These are phyloP conservation scores for Perkinsus olseni DNA, from an alignment of 169 alveolate genomes.

Conservation along the genomic window DNA sequence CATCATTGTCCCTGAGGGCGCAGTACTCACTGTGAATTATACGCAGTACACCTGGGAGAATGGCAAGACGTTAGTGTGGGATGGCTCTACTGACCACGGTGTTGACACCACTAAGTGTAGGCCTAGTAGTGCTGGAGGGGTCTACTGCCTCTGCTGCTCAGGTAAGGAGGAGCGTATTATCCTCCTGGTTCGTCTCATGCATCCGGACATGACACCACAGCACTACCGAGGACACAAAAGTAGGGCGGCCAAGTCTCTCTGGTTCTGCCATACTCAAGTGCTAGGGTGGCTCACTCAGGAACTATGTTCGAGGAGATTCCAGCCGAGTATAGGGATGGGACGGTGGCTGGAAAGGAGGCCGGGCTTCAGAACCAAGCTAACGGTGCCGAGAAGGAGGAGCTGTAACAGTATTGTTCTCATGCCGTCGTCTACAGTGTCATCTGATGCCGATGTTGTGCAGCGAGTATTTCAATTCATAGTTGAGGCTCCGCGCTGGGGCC, in stretches of 20 bases:
- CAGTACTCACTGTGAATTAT: slow-evolving; percentile 25
- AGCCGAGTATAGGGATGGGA: not conserved
- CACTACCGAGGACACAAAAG: not conserved
- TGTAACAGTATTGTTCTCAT: too few relatives aligned
- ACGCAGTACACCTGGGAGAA: slow-evolving; percentile 20
- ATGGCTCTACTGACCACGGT: slow-evolving; percentile 29
- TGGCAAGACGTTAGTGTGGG: slow-evolving; percentile 36
- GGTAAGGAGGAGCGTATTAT: not conserved
- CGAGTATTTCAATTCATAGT: too few relatives aligned
- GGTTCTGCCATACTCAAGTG: too few relatives aligned
- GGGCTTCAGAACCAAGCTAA: not conserved
- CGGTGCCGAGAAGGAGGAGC: not conserved
- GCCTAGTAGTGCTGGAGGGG: too few relatives aligned
- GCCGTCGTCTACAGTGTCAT: too few relatives aligned
- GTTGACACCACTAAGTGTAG: slow-evolving; percentile 25
- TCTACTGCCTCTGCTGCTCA: too few relatives aligned
- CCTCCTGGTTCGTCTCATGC: not conserved
- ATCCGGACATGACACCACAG: not conserved
- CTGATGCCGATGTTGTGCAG: too few relatives aligned
- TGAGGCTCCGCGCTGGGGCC: too few relatives aligned
- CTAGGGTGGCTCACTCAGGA: not conserved
- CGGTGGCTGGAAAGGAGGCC: not conserved
- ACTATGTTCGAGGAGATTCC: not conserved
- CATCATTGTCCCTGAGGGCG: slow-evolving; percentile 12
- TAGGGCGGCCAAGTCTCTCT: too few relatives aligned